These are phyloP conservation scores for Trichaptum fuscoviolaceum DNA, from an alignment of 768 basidiomycete species.

Conservation along the genomic window DNA sequence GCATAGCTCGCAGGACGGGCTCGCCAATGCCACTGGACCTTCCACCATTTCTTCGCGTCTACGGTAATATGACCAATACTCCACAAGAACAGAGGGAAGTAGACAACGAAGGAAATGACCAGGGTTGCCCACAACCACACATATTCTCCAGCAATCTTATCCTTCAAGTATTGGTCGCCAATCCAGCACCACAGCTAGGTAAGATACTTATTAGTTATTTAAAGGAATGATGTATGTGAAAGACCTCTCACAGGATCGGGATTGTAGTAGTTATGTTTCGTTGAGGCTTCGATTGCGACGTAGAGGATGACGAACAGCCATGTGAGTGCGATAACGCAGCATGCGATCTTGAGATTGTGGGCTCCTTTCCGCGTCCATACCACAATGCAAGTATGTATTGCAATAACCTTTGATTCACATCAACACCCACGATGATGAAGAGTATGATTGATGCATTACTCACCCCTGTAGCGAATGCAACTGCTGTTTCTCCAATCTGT, in stretches of 20 bases:
- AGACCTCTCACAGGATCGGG: slow-evolving; percentile 23
- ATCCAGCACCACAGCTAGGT: slow-evolving; percentile 38
- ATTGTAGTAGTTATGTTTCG: slow-evolving; percentile 14
- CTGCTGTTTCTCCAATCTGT: slow-evolving; percentile 37
- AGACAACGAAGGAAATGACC: slow-evolving; percentile 27
- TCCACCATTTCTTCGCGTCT: slow-evolving; percentile 30
- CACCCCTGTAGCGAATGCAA: slow-evolving; percentile 37
- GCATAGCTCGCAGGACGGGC: slow-evolving; percentile 11
- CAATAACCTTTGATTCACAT: slow-evolving; percentile 25
- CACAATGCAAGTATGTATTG: slow-evolving; percentile 36
- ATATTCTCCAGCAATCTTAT: slow-evolving; percentile 38
- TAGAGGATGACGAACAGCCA: slow-evolving; percentile 29
- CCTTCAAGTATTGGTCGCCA: slow-evolving; percentile 21
- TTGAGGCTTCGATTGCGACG: slow-evolving; percentile 24
- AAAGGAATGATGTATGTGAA: slow-evolving; percentile 22
- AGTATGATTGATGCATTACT: slow-evolving; percentile 26
- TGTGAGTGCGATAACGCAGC: slow-evolving; percentile 22
- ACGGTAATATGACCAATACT: slow-evolving; percentile 28
- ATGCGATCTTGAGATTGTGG: slow-evolving; percentile 22
- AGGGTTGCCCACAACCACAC: slow-evolving; percentile 42
- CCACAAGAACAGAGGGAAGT: slow-evolving; percentile 34
- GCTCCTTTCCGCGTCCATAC: slow-evolving; percentile 30
- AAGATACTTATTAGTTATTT: slow-evolving; percentile 1
- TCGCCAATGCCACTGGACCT: slow-evolving; percentile 16
- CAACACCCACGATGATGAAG: not conserved